A percentile compares a stretch with the other conserved stretches of the same genome.
Evolutionary conservation across 306 rosid species (phyloP).

Genomic region (Cucurbita argyrosperma): DNA sequence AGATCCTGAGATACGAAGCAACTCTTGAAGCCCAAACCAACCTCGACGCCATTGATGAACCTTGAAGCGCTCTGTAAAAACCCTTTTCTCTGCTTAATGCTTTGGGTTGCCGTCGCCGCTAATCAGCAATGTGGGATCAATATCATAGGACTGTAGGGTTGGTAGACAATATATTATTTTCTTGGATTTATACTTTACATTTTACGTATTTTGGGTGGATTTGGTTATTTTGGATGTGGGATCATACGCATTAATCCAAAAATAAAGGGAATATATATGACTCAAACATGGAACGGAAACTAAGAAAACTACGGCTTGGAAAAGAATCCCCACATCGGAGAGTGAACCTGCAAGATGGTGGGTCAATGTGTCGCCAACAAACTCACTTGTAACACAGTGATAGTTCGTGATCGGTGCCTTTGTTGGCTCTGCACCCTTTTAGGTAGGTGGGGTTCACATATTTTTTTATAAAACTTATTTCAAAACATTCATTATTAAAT

Average conservation of each 20-base stretch:
- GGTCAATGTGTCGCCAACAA: background rate
- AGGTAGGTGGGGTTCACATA: too few relatives aligned
- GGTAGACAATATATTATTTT: too few relatives aligned
- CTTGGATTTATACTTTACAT: too few relatives aligned
- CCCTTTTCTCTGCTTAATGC: background rate
- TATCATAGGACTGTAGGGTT: background rate
- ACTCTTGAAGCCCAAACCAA: constrained; percentile 71
- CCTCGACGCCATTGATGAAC: constrained; percentile 49
- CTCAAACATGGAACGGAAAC: too few relatives aligned
- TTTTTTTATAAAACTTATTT: too few relatives aligned
- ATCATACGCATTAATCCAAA: too few relatives aligned
- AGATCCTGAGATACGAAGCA: constrained; percentile 60
- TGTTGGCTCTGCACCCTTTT: background rate
- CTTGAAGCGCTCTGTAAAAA: background rate
- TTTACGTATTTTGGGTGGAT: too few relatives aligned
- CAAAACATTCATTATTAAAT: too few relatives aligned
- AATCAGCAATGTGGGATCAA: background rate
- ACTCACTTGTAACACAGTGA: background rate
- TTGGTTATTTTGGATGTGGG: too few relatives aligned
- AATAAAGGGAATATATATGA: too few relatives aligned
- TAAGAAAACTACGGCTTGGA: too few relatives aligned
- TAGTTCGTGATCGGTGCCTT: background rate
- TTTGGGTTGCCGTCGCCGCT: background rate
- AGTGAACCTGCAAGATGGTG: background rate
- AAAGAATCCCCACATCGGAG: background rate